Evolutionary conservation across 805 yeast genomes (phyloP).

Genomic region (Candida nanaspora): DNA sequence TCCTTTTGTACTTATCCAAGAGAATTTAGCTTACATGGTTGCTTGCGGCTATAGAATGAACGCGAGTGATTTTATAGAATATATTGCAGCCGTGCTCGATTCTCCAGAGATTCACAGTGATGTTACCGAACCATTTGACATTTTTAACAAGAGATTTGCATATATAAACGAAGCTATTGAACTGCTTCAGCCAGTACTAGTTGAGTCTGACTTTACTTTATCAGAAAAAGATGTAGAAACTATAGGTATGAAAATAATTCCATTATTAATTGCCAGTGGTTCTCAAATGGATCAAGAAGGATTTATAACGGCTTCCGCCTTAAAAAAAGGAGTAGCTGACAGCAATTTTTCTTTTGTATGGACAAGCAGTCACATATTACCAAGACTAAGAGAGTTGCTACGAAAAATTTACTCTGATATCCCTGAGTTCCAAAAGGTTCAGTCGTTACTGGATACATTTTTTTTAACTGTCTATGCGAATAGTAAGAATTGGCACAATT

Average conservation of each 20-base stretch:
- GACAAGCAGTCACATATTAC: background rate
- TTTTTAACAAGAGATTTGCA: conserved; percentile 15
- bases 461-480: conserved; percentile 7
- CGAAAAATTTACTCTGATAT: background rate
- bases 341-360: background rate
- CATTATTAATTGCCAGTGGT: conserved; percentile 18
- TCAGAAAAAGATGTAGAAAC: background rate
- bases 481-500: background rate
- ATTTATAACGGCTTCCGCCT: conserved; percentile 9
- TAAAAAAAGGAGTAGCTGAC: background rate
- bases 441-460: background rate
- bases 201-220: conserved; percentile 7
- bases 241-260: conserved; percentile 11
- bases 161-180: conserved; percentile 11
- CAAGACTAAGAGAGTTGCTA: background rate
- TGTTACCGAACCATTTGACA: conserved; percentile 4
- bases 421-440: background rate
- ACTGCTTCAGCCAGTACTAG: conserved; percentile 14
- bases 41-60: conserved; percentile 20
- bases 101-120: conserved; percentile 21
- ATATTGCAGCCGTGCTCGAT: conserved; percentile 16
- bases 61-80: conserved; percentile 12
- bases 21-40: conserved; percentile 22
- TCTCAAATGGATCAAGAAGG: conserved; percentile 19
- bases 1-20: conserved; percentile 13